These are phyloP conservation scores for Albifimbria verrucaria DNA, from an alignment of 2,329 filamentous ascomycete species.

Conservation along the genomic window DNA sequence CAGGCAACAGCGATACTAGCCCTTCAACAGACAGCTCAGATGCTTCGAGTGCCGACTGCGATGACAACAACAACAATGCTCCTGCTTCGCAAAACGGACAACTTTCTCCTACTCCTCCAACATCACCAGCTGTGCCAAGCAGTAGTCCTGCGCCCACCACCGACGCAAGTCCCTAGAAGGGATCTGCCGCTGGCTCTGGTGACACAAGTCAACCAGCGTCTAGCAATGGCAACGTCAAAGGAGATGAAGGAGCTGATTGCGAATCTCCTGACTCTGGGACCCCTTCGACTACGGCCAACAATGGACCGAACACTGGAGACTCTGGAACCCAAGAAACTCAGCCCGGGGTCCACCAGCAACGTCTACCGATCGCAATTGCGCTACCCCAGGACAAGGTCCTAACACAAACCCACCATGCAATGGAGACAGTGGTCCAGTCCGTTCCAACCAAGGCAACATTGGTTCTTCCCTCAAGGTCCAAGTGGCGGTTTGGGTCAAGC, in stretches of 20 bases:
- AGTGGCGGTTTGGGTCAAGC: too few relatives aligned
- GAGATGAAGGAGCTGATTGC: not conserved
- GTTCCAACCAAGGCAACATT: not conserved
- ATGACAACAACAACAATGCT: not conserved
- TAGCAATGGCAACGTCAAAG: not conserved
- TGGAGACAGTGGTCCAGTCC: too few relatives aligned
- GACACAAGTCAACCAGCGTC: not conserved
- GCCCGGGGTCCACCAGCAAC: too few relatives aligned
- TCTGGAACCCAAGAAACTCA: too few relatives aligned
- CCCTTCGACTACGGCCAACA: too few relatives aligned
- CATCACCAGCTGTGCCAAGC: conserved; percentile 5
- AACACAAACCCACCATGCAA: too few relatives aligned
- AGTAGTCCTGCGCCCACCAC: conserved; percentile 10
- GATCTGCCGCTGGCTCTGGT: not conserved
- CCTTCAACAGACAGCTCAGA: not conserved
- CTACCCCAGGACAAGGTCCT: too few relatives aligned
- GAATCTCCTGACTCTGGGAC: too few relatives aligned
- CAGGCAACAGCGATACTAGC: not conserved
- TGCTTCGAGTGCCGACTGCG: not conserved
- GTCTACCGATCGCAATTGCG: too few relatives aligned
- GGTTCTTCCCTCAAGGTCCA: too few relatives aligned
- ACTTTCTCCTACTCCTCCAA: not conserved
- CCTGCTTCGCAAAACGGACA: conserved; percentile 9
- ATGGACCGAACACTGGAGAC: too few relatives aligned
- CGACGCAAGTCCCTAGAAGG: not conserved